These are phyloP conservation scores for Amphichorda felina DNA, from an alignment of 2,329 filamentous ascomycete species.

Conservation along the genomic window DNA sequence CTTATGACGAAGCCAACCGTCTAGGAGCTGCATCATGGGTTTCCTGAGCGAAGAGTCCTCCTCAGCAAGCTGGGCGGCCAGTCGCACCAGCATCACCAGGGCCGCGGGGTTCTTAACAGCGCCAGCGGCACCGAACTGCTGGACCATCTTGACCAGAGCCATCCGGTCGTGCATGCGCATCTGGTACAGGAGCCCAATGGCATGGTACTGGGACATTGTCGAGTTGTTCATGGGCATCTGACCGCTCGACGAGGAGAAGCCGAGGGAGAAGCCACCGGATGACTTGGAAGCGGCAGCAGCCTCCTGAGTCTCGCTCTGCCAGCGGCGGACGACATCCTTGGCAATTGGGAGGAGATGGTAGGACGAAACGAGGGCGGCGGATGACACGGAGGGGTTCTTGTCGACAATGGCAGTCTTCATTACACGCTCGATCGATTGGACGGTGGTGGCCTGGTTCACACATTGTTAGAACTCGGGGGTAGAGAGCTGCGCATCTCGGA, in stretches of 20 bases:
- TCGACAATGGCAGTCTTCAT: slow-evolving; percentile 99
- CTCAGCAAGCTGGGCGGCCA: slow-evolving; percentile 88
- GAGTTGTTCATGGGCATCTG: slow-evolving; percentile 80
- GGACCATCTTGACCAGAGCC: slow-evolving; percentile 99
- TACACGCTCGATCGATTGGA: slow-evolving; percentile 93
- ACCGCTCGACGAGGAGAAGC: slow-evolving; percentile 71
- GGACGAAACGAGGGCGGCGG: slow-evolving; percentile 88
- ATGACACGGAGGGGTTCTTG: slow-evolving; percentile 95
- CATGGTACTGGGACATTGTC: slow-evolving; percentile 97
- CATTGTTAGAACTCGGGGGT: slow-evolving; percentile 10
- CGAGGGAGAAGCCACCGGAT: slow-evolving; percentile 78
- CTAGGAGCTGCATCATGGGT: slow-evolving; percentile 94
- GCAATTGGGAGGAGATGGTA: slow-evolving; percentile 97
- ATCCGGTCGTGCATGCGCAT: slow-evolving; percentile 97
- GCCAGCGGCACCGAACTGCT: slow-evolving; percentile 87
- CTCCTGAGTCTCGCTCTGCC: slow-evolving; percentile 98
- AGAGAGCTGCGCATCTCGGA: neutral
- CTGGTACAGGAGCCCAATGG: slow-evolving; percentile 92
- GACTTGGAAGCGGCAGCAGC: slow-evolving; percentile 85
- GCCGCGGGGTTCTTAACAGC: slow-evolving; percentile 93
- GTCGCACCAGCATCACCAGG: slow-evolving; percentile 79
- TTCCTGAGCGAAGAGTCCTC: slow-evolving; percentile 82
- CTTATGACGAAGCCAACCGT: slow-evolving; percentile 96
- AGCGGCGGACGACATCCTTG: slow-evolving; percentile 87
- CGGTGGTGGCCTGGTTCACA: slow-evolving; percentile 63